Percentiles rank a stretch among this genome's conserved stretches.
Evolutionary conservation across 139 green algal species (phyloP).

Genomic region (Bryopsis sp.): DNA sequence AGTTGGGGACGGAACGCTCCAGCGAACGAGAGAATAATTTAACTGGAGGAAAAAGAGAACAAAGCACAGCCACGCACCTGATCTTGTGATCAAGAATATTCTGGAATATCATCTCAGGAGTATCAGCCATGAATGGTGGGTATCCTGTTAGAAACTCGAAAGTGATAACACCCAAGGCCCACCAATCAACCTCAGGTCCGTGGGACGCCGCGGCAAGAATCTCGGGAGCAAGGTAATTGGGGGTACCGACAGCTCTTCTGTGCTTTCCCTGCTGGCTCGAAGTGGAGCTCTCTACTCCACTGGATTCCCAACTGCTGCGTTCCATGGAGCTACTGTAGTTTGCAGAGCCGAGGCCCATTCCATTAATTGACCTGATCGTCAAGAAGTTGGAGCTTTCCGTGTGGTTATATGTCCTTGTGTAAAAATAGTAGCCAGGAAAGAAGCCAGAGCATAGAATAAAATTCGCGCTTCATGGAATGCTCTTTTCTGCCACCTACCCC

Average conservation of each 20-base stretch:
- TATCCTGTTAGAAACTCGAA: slow-evolving; percentile 46
- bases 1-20: too few relatives aligned
- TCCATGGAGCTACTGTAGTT: neutral
- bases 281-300: too few relatives aligned
- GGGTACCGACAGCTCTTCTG: slow-evolving; percentile 70
- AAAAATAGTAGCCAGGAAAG: neutral
- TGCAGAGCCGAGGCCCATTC: neutral
- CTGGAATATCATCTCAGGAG: slow-evolving; percentile 84
- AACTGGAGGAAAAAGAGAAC: too few relatives aligned
- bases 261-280: neutral
- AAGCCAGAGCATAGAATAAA: neutral
- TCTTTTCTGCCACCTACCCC: too few relatives aligned
- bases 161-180: slow-evolving; percentile 77
- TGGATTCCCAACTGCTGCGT: too few relatives aligned
- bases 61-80: too few relatives aligned
- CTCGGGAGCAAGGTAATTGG: slow-evolving; percentile 93
- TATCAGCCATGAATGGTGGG: slow-evolving; percentile 84
- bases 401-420: neutral
- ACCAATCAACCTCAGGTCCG: slow-evolving; percentile 83
- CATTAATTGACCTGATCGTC: neutral
- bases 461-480: too few relatives aligned
- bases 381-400: neutral
- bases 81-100: slow-evolving; percentile 82
- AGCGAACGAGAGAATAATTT: too few relatives aligned
- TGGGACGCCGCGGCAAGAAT: slow-evolving; percentile 63